A percentile compares a stretch with the other conserved stretches of the same genome.
Conservation (phyloP, 73 alveolate genomes). For the Paramecium tetraurelia region DNA sequence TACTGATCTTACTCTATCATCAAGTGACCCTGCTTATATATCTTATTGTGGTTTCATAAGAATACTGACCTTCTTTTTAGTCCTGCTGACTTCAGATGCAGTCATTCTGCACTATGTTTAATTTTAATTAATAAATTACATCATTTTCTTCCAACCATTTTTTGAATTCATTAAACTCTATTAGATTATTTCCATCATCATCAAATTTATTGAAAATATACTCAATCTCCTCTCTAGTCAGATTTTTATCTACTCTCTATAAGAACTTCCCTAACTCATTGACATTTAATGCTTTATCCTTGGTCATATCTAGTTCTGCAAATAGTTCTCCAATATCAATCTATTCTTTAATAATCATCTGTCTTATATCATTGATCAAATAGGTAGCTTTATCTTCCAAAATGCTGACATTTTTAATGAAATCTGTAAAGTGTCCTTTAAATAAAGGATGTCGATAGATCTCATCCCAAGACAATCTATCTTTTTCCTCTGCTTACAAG, state of each 20-base stretch:
- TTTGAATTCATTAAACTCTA: constrained; percentile 56
- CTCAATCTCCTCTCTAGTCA: constrained; percentile 61
- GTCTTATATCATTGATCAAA: constrained; percentile 55
- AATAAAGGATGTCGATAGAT: constrained; percentile 50
- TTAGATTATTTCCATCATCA: constrained; percentile 55
- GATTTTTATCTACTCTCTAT: constrained; percentile 57
- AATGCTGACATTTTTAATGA: constrained; percentile 10
- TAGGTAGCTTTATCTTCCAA: constrained; percentile 60
- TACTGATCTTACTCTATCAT: constrained; percentile 32
- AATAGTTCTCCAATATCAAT: constrained; percentile 55
- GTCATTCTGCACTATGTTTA: constrained; percentile 41
- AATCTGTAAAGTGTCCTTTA: constrained; percentile 56
- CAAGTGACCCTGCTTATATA: neutral
- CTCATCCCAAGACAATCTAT: constrained; percentile 59
- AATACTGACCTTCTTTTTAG: constrained; percentile 20
- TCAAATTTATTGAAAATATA: constrained; percentile 61
- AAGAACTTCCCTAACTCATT: constrained; percentile 54
- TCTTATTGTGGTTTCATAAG: neutral
- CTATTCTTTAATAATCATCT: constrained; percentile 51
- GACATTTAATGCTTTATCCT: constrained; percentile 50
- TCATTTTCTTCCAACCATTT: constrained; percentile 60
- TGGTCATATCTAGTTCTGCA: constrained; percentile 54
- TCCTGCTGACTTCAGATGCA: constrained; percentile 38
- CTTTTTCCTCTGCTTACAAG: constrained; percentile 42
- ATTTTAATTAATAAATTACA: neutral